Base-by-base conservation (phyloP, 345 rosid species). In the Populus nigra region DNA sequence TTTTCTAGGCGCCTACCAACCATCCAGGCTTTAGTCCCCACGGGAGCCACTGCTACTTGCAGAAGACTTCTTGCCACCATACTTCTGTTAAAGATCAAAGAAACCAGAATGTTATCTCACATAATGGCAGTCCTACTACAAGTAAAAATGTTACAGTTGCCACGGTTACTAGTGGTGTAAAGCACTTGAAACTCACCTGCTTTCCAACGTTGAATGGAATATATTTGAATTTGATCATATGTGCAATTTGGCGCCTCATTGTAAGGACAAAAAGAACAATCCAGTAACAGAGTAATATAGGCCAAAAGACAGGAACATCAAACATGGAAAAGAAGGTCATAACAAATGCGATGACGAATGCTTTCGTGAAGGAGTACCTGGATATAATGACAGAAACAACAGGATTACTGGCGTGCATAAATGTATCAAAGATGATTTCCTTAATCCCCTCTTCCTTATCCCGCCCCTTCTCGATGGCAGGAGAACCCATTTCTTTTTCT, bases 281-380 rank as follows among this genome's bases (percentile, higher is more conserved):
- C 98, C 96, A 90, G 77, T 94, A 94, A 82, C 87, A 90, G 27
- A 94, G 92, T 27, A 94, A 79, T 81, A 92, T 92, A 12, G 97
- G 98, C 98, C 97, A 92, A 82, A 94, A 92, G 76, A 89, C 97
- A 2, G 96, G 97, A 67, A 94, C 91, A 49, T 92, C 98, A 73
- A 94, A 91, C 77, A 91, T 69, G 13, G 94, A 88, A 81, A 92
- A 91, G 90, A 92, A 92, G 61, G 97, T 91, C 96, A 92, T 90
- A 59, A 91, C 71, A 83, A 94, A 88, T 47, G 94, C 94, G 71
- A 94, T 85, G 89, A 86, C 82, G 84, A 92, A 90, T 17, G 97
- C 96, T 79, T 87, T 90, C 5, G 97, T 92, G 87, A 91, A 85
- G 75, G 96, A 87, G 81, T 94, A 92, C 98, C 98, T 92, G 85